Percentiles rank a stretch among this genome's conserved stretches.
Conservation (phyloP, 169 alveolate species). For the Plasmodium blacklocki region DNA sequence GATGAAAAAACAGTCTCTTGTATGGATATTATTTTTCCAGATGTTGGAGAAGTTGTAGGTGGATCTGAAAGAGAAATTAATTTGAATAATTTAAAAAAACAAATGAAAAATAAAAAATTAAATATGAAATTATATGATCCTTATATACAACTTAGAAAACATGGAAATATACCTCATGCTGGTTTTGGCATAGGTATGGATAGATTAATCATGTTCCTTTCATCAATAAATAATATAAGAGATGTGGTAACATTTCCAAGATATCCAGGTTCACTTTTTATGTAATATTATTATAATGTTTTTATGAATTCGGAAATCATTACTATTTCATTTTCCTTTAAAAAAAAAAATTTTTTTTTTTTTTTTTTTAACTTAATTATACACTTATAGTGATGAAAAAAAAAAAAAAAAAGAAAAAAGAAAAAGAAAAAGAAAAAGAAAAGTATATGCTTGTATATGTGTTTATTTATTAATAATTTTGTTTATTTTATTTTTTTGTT, state of each 20-base stretch:
- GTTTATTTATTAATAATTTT: neutral
- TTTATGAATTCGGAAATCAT: neutral
- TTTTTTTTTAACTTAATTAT: no score
- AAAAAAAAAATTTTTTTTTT: neutral
- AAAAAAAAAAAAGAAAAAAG: neutral
- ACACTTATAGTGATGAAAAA: neutral
- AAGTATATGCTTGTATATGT: neutral
- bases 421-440: neutral
- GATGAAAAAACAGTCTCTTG: conserved; percentile 96
- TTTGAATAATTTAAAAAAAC: conserved; percentile 41
- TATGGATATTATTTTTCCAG: conserved; percentile 96
- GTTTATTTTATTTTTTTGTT: conserved; percentile 5
- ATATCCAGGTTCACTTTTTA: conserved; percentile 77
- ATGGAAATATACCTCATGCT: conserved; percentile 97
- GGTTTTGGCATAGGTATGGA: conserved; percentile 99
- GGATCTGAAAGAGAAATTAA: conserved; percentile 96
- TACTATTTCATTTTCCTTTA: neutral
- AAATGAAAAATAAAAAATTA: conserved; percentile 90
- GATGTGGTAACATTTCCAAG: conserved; percentile 99
- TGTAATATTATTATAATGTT: conserved; percentile 16
- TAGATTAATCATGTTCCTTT: conserved; percentile 96
- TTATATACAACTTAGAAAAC: conserved; percentile 94
- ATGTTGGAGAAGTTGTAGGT: conserved; percentile 97
- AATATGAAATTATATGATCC: conserved; percentile 86
- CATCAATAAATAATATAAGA: conserved; percentile 97